These are phyloP conservation scores for Kickxella alabastrina DNA, from an alignment of 192 early-diverging fungal genomes.

Conservation along the genomic window DNA sequence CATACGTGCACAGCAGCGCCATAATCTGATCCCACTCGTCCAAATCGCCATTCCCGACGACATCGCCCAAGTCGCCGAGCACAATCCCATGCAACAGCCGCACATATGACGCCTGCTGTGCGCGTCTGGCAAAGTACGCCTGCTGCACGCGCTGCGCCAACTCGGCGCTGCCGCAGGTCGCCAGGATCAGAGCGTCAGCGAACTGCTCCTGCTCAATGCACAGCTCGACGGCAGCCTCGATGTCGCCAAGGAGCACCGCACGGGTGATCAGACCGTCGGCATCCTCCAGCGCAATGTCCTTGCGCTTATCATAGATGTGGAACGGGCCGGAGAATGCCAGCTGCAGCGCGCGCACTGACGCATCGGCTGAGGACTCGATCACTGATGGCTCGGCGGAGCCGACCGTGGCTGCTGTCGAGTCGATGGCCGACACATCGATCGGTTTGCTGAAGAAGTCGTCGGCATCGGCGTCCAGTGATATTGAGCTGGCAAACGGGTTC, in stretches of 20 bases:
- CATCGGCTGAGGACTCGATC: constrained; percentile 2
- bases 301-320: constrained; percentile 39
- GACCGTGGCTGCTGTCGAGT: constrained; percentile 3
- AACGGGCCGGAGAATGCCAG: constrained; percentile 32
- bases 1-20: constrained; percentile 92
- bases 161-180: constrained; percentile 78
- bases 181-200: constrained; percentile 86
- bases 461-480: constrained; percentile 39
- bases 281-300: constrained; percentile 33
- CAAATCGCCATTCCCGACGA: constrained; percentile 73
- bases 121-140: constrained; percentile 77
- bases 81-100: constrained; percentile 82
- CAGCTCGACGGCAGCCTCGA: constrained; percentile 84
- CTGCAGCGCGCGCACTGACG: constrained; percentile 18
- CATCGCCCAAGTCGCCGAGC: constrained; percentile 72
- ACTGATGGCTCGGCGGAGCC: constrained; percentile 1
- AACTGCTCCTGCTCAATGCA: constrained; percentile 78
- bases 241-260: constrained; percentile 85
- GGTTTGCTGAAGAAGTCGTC: constrained; percentile 52
- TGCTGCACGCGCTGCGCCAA: constrained; percentile 70
- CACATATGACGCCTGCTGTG: constrained; percentile 68
- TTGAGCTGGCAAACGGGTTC: constrained; percentile 25
- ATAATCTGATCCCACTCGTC: constrained; percentile 90
- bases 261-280: constrained; percentile 77
- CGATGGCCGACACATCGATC: not conserved